Evolutionary conservation across 2,329 filamentous ascomycete species (phyloP).

Genomic region (Cucurbitaria berberidis): DNA sequence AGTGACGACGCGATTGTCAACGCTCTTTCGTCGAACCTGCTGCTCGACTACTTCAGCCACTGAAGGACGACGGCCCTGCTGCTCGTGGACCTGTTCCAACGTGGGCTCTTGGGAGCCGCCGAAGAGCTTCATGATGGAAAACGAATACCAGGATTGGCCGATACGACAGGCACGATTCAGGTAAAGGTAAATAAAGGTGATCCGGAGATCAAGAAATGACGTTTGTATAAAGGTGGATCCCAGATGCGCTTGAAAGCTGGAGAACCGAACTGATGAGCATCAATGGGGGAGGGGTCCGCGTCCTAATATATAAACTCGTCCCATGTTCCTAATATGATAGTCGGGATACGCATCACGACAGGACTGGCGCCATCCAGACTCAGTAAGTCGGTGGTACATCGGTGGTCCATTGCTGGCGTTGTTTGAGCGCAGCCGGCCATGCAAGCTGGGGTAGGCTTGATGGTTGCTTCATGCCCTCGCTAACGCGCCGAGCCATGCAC

Average conservation of each 20-base stretch:
- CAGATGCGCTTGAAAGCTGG: conserved; percentile 18
- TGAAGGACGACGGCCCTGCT: conserved; percentile 46
- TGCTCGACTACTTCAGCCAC: conserved; percentile 41
- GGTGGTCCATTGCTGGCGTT: conserved; percentile 22
- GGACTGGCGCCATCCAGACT: conserved; percentile 34
- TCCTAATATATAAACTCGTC: conserved; percentile 29
- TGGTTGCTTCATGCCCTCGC: conserved; percentile 9
- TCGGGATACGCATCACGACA: conserved; percentile 20
- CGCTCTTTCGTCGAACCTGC: conserved; percentile 42
- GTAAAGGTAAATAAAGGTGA: neutral
- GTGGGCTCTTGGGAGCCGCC: conserved; percentile 42
- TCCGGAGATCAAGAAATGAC: neutral
- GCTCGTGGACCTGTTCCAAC: conserved; percentile 44
- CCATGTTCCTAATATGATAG: conserved; percentile 4
- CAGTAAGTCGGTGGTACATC: conserved; percentile 18
- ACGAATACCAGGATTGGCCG: neutral
- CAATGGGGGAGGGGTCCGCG: conserved; percentile 14
- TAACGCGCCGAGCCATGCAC: conserved; percentile 24
- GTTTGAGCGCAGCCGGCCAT: conserved; percentile 17
- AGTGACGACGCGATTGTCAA: conserved; percentile 44
- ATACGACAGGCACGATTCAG: neutral
- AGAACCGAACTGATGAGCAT: conserved; percentile 29
- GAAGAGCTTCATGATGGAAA: conserved; percentile 34
- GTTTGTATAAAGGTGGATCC: conserved; percentile 11
- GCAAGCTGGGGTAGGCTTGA: conserved; percentile 13